Conservation (phyloP, 1,284 basidiomycete genomes). For the Serendipita sp. region DNA sequence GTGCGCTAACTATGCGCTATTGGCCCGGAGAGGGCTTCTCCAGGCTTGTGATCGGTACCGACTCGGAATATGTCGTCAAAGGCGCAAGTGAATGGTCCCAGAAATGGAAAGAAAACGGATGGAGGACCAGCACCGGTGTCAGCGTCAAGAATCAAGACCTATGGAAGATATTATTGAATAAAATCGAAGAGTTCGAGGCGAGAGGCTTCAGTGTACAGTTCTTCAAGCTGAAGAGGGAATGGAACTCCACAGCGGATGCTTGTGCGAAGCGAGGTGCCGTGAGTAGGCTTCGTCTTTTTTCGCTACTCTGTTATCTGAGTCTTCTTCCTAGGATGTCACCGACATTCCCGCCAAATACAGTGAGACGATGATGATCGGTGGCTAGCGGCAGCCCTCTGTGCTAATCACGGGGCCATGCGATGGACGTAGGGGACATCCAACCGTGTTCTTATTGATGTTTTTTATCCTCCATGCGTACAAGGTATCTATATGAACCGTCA, state of each 20-base stretch:
- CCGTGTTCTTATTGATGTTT: no score
- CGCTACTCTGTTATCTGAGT: no score
- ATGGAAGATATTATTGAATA: slow-evolving; percentile 14
- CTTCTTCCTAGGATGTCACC: no score
- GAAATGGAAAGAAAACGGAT: slow-evolving; percentile 12
- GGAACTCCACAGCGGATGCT: not conserved
- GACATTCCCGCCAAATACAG: no score
- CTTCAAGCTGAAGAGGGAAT: slow-evolving; percentile 8
- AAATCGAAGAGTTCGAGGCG: not conserved
- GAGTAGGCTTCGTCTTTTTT: not conserved
- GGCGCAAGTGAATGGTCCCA: slow-evolving; percentile 12
- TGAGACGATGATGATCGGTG: no score
- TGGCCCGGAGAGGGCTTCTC: slow-evolving; percentile 16
- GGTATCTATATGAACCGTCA: no score
- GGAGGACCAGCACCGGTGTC: slow-evolving; percentile 12
- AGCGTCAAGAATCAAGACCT: slow-evolving; percentile 14
- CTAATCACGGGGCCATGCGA: no score
- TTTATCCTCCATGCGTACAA: no score
- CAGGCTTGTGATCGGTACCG: slow-evolving; percentile 15
- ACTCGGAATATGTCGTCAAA: slow-evolving; percentile 15
- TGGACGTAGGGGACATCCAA: no score
- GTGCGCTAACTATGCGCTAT: slow-evolving; percentile 11
- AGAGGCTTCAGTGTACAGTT: not conserved
- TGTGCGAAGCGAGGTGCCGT: slow-evolving; percentile 4
- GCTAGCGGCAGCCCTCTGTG: no score